These are phyloP conservation scores for Capronia epimyces DNA, from an alignment of 2,329 filamentous ascomycete genomes.

Conservation along the genomic window DNA sequence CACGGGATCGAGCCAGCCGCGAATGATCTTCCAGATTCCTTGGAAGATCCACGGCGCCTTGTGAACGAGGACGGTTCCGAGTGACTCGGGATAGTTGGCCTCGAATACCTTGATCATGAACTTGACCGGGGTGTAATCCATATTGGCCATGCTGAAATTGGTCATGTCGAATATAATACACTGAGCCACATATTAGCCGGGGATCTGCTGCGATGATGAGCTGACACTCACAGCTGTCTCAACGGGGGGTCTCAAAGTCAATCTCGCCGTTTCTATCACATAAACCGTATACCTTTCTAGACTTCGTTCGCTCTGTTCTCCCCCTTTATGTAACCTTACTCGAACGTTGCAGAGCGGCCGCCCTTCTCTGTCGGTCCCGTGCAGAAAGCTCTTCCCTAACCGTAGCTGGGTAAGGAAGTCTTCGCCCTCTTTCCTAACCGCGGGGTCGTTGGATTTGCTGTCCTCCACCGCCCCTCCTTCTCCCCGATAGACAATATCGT, in stretches of 20 bases:
- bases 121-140: conserved; percentile 96
- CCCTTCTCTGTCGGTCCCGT: conserved; percentile 77
- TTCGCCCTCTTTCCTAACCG: conserved; percentile 61
- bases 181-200: conserved; percentile 41
- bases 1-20: conserved; percentile 83
- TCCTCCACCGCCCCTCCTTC: conserved; percentile 62
- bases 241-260: conserved; percentile 70
- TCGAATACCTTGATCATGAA: conserved; percentile 99
- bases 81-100: conserved; percentile 91
- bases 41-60: conserved; percentile 97
- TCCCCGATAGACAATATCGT: conserved; percentile 74
- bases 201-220: background rate
- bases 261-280: conserved; percentile 86
- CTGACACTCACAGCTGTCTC: conserved; percentile 75
- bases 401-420: conserved; percentile 81
- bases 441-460: conserved; percentile 54
- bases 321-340: conserved; percentile 72
- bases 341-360: conserved; percentile 82
- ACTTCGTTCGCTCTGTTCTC: conserved; percentile 74
- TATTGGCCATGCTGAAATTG: conserved; percentile 86
- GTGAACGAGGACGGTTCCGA: conserved; percentile 86
- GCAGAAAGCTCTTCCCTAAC: conserved; percentile 88
- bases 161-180: conserved; percentile 96
- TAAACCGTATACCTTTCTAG: conserved; percentile 89
- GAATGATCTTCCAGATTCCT: conserved; percentile 95